phyloP scores from a whole-genome alignment of 2,329 filamentous ascomycete species.

The Huntiella moniliformis region DNA sequence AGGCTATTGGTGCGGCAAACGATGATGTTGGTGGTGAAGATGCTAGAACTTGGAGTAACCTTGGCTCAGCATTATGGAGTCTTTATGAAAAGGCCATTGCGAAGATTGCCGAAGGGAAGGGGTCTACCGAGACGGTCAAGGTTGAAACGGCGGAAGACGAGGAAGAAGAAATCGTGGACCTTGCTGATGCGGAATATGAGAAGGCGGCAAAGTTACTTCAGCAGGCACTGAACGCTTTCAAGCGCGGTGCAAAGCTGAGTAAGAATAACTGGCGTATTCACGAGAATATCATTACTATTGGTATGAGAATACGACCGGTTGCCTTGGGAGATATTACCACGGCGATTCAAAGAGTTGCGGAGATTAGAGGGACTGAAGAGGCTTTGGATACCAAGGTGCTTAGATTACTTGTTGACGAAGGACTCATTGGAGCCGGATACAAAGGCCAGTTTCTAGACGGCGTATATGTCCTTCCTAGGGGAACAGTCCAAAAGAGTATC shows the following conservation, averaged over 20 bases:
- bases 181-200: conserved; percentile 15
- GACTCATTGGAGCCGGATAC: conserved; percentile 29
- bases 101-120: conserved; percentile 18
- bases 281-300: conserved; percentile 87
- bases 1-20: conserved; percentile 49
- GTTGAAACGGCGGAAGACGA: conserved; percentile 7
- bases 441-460: conserved; percentile 18
- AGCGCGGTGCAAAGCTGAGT: conserved; percentile 67
- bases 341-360: conserved; percentile 56
- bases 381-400: conserved; percentile 61
- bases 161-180: conserved; percentile 13
- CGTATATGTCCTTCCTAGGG: conserved; percentile 23
- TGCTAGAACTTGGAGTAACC: conserved; percentile 85
- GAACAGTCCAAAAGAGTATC: conserved; percentile 42
- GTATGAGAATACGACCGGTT: conserved; percentile 56
- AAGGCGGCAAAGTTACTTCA: conserved; percentile 44
- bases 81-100: conserved; percentile 38
- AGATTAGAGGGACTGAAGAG: conserved; percentile 59
- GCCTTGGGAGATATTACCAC: conserved; percentile 57
- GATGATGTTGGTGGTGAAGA: conserved; percentile 60
- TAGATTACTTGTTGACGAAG: conserved; percentile 50
- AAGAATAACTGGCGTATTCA: conserved; percentile 83
- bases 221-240: conserved; percentile 69
- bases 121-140: conserved; percentile 10
- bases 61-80: conserved; percentile 65